A percentile compares a stretch with the other conserved stretches of the same genome.
These are phyloP conservation scores for Saturnispora dispora DNA, from an alignment of 805 yeast genomes.

Conservation along the genomic window DNA sequence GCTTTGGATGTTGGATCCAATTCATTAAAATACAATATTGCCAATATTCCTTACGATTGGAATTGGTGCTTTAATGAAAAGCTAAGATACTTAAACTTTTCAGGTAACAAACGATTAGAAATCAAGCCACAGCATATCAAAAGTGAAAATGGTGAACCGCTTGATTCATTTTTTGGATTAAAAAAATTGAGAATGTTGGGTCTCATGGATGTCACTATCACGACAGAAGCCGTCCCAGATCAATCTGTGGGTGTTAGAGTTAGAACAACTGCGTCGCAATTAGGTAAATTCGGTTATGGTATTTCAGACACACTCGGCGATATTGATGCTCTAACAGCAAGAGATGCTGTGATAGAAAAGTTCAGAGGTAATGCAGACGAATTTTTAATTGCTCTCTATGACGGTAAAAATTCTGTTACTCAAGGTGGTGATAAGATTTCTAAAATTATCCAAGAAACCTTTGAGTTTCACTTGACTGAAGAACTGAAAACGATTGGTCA, in stretches of 20 bases:
- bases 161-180: conserved; percentile 56
- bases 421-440: conserved; percentile 58
- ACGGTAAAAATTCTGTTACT: conserved; percentile 61
- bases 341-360: conserved; percentile 82
- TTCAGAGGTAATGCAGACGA: conserved; percentile 83
- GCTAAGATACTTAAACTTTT: conserved; percentile 73
- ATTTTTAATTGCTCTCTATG: conserved; percentile 71
- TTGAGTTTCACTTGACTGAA: conserved; percentile 56
- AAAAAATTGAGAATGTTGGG: conserved; percentile 69
- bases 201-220: conserved; percentile 89
- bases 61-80: conserved; percentile 85
- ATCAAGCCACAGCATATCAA: conserved; percentile 58
- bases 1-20: conserved; percentile 89
- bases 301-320: conserved; percentile 81
- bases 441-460: conserved; percentile 59
- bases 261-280: conserved; percentile 77
- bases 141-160: conserved; percentile 44
- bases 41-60: conserved; percentile 96
- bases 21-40: conserved; percentile 80
- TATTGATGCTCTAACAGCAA: conserved; percentile 52
- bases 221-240: conserved; percentile 84
- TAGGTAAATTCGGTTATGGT: conserved; percentile 75
- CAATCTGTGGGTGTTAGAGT: conserved; percentile 76
- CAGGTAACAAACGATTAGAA: conserved; percentile 88
- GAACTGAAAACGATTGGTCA: conserved; percentile 42